A percentile compares a stretch with the other conserved stretches of the same genome.
These are phyloP conservation scores for Sophora flavescens DNA, from an alignment of 306 rosid species.

Conservation along the genomic window DNA sequence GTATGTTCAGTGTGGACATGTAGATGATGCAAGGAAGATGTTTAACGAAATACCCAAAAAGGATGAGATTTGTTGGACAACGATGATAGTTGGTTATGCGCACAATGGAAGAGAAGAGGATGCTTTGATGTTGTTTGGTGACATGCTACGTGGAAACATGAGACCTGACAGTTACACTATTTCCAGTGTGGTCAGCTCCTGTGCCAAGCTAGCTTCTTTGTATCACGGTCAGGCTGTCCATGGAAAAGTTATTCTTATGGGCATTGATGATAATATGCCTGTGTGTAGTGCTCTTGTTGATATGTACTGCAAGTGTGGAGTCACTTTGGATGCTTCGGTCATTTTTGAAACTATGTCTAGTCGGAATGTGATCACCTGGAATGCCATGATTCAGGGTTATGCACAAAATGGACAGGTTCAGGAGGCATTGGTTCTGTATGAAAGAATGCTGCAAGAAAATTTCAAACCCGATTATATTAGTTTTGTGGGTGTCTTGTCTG, in stretches of 20 bases:
- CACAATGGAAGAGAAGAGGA: conserved; percentile 59
- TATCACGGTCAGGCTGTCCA: conserved; percentile 56
- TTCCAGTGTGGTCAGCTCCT: conserved; percentile 58
- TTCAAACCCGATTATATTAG: conserved; percentile 56
- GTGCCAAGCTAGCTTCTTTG: conserved; percentile 64
- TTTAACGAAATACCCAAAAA: conserved; percentile 43
- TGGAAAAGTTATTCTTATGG: conserved; percentile 53
- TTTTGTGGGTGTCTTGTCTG: conserved; percentile 56
- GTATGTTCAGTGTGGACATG: conserved; percentile 49
- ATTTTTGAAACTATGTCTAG: conserved; percentile 54
- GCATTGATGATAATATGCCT: conserved; percentile 53
- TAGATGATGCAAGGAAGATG: conserved; percentile 52
- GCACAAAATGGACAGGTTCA: conserved; percentile 57
- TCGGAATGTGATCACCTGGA: conserved; percentile 54
- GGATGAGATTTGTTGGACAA: conserved; percentile 66
- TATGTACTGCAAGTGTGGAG: conserved; percentile 68
- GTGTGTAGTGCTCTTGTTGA: conserved; percentile 63
- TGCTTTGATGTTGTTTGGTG: conserved; percentile 55
- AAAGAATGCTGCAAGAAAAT: conserved; percentile 56
- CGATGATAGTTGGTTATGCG: conserved; percentile 59
- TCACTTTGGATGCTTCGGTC: conserved; percentile 55
- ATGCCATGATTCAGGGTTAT: conserved; percentile 58
- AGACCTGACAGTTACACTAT: conserved; percentile 60
- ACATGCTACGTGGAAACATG: conserved; percentile 55
- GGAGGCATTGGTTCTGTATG: conserved; percentile 55